Percentiles rank a stretch among this genome's conserved stretches.
These are phyloP conservation scores for Lachancea kluyveri DNA, from an alignment of 805 yeast species.

Conservation along the genomic window DNA sequence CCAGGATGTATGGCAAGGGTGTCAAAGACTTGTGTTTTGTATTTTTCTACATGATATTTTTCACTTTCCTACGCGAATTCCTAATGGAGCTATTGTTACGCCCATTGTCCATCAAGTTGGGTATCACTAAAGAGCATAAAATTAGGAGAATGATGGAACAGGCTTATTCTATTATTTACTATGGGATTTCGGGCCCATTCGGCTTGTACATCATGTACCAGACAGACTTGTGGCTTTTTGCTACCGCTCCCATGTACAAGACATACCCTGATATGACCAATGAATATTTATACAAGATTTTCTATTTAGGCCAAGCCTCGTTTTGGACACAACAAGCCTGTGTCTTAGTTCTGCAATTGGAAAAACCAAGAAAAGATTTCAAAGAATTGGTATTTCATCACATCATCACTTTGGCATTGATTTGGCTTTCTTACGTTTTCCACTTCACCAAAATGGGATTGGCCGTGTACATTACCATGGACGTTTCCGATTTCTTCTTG, in stretches of 20 bases:
- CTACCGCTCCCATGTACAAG: constrained; percentile 73
- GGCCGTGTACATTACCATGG: constrained; percentile 91
- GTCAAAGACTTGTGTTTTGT: constrained; percentile 75
- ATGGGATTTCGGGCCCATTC: constrained; percentile 71
- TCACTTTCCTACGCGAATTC: constrained; percentile 88
- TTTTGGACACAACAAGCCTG: constrained; percentile 97
- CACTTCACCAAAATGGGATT: constrained; percentile 97
- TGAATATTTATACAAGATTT: constrained; percentile 64
- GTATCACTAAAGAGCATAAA: constrained; percentile 39
- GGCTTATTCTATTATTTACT: constrained; percentile 76
- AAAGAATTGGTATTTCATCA: constrained; percentile 90
- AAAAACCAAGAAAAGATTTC: constrained; percentile 93
- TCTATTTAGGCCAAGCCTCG: constrained; percentile 88
- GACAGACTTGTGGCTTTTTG: constrained; percentile 84
- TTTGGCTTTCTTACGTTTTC: constrained; percentile 83
- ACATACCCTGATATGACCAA: constrained; percentile 80
- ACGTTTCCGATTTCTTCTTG: constrained; percentile 83
- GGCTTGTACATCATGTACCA: constrained; percentile 85
- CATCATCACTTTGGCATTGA: constrained; percentile 80
- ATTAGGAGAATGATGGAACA: constrained; percentile 87
- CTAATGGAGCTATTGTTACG: constrained; percentile 72
- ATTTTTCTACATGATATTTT: constrained; percentile 71
- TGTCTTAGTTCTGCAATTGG: constrained; percentile 75
- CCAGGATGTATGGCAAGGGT: constrained; percentile 81
- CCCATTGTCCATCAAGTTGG: constrained; percentile 61